phyloP scores from a whole-genome alignment of 176 grass and related monocot genomes.

The Alloteropsis semialata region DNA sequence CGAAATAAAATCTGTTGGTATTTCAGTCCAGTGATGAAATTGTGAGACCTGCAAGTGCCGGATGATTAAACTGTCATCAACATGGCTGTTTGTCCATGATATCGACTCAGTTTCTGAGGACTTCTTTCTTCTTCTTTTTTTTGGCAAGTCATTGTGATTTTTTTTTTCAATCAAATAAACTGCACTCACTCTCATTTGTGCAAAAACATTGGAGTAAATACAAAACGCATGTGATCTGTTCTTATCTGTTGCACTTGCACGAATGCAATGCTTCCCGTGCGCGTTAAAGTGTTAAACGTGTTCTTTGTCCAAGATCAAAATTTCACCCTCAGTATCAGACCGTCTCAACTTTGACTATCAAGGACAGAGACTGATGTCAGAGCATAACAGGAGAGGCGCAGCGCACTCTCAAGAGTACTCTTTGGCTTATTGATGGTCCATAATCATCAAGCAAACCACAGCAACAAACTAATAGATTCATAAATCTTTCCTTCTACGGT shows the following conservation, averaged over 20 bases:
- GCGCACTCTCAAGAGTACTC: no score
- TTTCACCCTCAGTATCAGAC: no score
- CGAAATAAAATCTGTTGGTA: background rate
- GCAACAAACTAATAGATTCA: no score
- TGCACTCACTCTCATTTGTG: background rate
- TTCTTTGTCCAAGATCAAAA: no score
- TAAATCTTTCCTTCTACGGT: no score
- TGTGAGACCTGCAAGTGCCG: background rate
- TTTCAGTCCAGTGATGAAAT: constrained; percentile 1
- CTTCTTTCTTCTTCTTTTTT: background rate
- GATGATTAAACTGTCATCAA: constrained; percentile 2
- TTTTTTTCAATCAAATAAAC: background rate
- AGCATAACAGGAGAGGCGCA: no score
- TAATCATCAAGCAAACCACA: no score
- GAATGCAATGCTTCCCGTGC: no score
- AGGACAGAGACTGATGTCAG: no score
- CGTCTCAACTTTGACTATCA: no score
- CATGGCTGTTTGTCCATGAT: constrained; percentile 21
- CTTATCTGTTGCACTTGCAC: background rate
- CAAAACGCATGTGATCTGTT: background rate
- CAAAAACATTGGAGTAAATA: background rate
- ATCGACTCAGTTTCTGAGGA: constrained; percentile 15
- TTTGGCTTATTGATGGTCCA: no score
- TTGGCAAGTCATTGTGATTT: background rate
- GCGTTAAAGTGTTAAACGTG: no score